Conservation (phyloP, 176 grass and related monocot genomes). For the Carex kokanica region DNA sequence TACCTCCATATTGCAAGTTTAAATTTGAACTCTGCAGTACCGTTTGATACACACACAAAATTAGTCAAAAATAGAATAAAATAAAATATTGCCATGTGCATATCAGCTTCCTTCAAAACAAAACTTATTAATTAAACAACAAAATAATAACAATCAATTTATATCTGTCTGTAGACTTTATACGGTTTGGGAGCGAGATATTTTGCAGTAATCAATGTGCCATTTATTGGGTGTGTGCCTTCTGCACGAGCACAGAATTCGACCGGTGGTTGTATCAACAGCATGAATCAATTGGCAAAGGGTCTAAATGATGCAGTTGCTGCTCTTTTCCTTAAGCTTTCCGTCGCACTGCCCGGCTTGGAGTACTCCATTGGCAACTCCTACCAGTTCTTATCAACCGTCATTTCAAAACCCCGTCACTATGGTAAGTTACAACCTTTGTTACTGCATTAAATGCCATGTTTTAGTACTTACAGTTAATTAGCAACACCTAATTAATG, state of each 20-base stretch:
- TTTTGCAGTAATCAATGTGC: conserved; percentile 47
- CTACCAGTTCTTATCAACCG: conserved; percentile 44
- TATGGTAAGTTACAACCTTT: conserved; percentile 30
- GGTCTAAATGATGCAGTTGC: conserved; percentile 42
- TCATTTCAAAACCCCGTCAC: conserved; percentile 25
- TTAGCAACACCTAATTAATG: neutral
- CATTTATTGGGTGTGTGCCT: conserved; percentile 46
- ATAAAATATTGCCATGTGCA: too few species aligned
- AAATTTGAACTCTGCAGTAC: too few species aligned
- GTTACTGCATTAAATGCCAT: too few species aligned
- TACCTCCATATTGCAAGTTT: too few species aligned
- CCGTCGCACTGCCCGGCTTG: conserved; percentile 39
- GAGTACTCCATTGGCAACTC: conserved; percentile 60
- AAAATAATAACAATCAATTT: too few species aligned
- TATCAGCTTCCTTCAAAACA: neutral
- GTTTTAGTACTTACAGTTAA: neutral
- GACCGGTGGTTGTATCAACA: conserved; percentile 38
- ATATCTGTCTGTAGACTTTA: too few species aligned
- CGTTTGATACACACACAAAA: too few species aligned
- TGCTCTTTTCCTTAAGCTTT: conserved; percentile 36
- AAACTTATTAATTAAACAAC: too few species aligned
- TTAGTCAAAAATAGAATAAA: neutral
- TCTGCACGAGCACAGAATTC: conserved; percentile 28
- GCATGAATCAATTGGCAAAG: conserved; percentile 47
- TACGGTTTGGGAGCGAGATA: conserved; percentile 39